These are phyloP conservation scores for Phoma herbarum DNA, from an alignment of 2,329 filamentous ascomycete genomes.

Conservation along the genomic window DNA sequence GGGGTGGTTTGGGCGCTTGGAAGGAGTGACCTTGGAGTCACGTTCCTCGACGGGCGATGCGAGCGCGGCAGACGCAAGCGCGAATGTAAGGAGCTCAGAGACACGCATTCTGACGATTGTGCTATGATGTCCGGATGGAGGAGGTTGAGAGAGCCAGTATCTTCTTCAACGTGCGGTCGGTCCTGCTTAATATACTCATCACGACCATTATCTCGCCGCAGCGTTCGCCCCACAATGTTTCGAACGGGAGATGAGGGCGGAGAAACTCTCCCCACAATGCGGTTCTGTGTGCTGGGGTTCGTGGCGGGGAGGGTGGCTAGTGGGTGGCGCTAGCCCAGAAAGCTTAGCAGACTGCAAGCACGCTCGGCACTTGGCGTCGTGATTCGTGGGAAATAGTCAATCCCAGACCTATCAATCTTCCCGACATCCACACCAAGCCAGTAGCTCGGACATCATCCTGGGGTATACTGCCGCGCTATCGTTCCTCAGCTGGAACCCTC, in stretches of 20 bases:
- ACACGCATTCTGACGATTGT: conserved; percentile 35
- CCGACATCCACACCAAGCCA: conserved; percentile 7
- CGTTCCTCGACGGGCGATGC: conserved; percentile 31
- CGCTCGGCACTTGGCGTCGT: conserved; percentile 10
- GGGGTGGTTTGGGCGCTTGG: conserved; percentile 45
- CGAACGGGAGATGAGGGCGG: conserved; percentile 16
- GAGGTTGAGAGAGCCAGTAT: not conserved
- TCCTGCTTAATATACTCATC: conserved; percentile 14
- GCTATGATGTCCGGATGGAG: conserved; percentile 6
- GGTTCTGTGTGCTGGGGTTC: not conserved
- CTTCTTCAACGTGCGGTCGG: not conserved
- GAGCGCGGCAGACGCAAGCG: conserved; percentile 35
- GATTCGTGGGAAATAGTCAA: conserved; percentile 12
- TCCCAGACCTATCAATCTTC: conserved; percentile 7
- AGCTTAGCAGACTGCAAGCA: conserved; percentile 3
- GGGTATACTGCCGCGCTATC: not conserved
- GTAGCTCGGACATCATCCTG: conserved; percentile 10
- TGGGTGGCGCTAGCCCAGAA: conserved; percentile 7
- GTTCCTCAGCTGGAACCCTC: not conserved
- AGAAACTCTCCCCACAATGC: conserved; percentile 18
- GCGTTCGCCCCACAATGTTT: conserved; percentile 5
- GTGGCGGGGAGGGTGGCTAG: conserved; percentile 2
- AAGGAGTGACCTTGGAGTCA: conserved; percentile 21
- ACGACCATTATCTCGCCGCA: not conserved
- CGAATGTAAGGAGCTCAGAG: conserved; percentile 33